Conservation (phyloP, 2,329 filamentous ascomycete species). For the Ophiostoma ips region DNA sequence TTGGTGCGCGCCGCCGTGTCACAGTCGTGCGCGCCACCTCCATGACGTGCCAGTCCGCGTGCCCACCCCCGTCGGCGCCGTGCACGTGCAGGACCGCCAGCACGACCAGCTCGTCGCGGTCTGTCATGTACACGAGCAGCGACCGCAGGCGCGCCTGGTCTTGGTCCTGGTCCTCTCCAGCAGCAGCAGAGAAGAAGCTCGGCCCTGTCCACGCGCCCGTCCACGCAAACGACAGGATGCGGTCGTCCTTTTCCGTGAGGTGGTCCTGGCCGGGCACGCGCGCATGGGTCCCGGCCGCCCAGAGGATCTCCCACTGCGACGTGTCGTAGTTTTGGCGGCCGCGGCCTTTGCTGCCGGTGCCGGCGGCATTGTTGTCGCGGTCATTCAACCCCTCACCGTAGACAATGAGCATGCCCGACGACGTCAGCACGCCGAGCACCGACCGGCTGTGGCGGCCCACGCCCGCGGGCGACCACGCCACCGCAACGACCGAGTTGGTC, state of each 20-base stretch:
- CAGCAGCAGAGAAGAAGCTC: too few relatives aligned
- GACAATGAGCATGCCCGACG: constrained; percentile 34
- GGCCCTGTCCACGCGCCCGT: constrained; percentile 19
- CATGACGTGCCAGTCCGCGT: constrained; percentile 30
- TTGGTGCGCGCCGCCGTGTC: too few relatives aligned
- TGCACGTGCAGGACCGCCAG: constrained; percentile 25
- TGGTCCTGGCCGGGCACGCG: constrained; percentile 28
- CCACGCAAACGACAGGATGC: constrained; percentile 40
- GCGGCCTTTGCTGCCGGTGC: background rate
- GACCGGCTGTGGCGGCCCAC: constrained; percentile 40
- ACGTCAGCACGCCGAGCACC: constrained; percentile 36
- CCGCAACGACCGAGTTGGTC: constrained; percentile 38
- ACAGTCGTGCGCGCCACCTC: constrained; percentile 37
- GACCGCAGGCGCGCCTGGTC: constrained; percentile 16
- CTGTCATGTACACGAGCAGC: constrained; percentile 38
- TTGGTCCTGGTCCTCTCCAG: background rate
- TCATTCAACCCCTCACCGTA: constrained; percentile 31
- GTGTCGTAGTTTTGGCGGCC: constrained; percentile 18
- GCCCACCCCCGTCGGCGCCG: constrained; percentile 4
- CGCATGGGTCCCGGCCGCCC: constrained; percentile 39
- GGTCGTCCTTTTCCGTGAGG: constrained; percentile 23
- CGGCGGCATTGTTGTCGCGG: background rate
- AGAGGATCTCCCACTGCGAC: constrained; percentile 37
- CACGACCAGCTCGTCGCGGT: constrained; percentile 35
- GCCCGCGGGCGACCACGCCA: constrained; percentile 45